Evolutionary conservation across 306 rosid species (phyloP).

Genomic region (Quercus gilva): DNA sequence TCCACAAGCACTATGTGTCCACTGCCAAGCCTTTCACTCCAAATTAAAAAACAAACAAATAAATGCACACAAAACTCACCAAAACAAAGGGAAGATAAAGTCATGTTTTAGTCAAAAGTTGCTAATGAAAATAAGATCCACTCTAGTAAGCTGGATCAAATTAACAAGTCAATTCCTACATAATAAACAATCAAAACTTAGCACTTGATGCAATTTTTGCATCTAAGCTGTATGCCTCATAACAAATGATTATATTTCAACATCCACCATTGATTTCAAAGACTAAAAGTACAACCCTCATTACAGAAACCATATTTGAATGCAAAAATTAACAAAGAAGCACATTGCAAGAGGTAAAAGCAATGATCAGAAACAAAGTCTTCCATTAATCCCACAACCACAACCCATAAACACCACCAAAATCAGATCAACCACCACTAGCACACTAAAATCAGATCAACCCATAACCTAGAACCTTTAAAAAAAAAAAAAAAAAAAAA

Average conservation of each 20-base stretch:
- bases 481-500: no score
- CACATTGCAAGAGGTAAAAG: neutral
- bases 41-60: no score
- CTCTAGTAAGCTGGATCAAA: constrained; percentile 18
- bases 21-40: no score
- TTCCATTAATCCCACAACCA: no score
- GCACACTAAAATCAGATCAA: no score
- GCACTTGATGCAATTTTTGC: constrained; percentile 7
- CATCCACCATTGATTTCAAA: neutral
- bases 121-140: constrained; percentile 23
- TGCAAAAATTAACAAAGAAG: no score
- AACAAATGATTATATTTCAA: neutral
- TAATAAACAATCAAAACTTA: constrained; percentile 11
- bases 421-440: no score
- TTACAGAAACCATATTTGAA: neutral
- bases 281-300: constrained; percentile 3
- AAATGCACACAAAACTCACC: neutral
- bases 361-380: neutral
- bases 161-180: constrained; percentile 26
- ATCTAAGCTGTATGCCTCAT: neutral
- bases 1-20: no score
- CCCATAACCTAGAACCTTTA: no score
- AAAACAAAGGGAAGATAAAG: neutral
- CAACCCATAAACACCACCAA: no score
- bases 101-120: constrained; percentile 22